Evolutionary conservation across 2,329 filamentous ascomycete species (phyloP).

Genomic region (Cryphonectria carpinicola): DNA sequence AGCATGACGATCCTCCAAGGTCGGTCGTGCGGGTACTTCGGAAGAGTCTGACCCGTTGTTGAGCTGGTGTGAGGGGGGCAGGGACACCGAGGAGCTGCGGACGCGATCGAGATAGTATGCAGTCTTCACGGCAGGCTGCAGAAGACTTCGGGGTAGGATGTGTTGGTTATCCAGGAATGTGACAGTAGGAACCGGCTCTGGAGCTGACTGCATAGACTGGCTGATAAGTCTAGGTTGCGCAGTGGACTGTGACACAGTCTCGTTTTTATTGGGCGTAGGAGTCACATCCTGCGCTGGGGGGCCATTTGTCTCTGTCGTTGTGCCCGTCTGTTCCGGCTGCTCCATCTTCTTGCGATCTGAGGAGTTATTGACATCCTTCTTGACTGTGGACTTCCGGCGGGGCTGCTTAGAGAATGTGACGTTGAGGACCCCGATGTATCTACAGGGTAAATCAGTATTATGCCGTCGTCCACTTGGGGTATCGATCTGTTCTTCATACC

Average conservation of each 20-base stretch:
- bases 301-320: conserved; percentile 31
- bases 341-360: conserved; percentile 43
- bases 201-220: conserved; percentile 73
- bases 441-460: conserved; percentile 44
- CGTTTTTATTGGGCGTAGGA: conserved; percentile 26
- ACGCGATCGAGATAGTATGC: conserved; percentile 38
- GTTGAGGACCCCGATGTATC: conserved; percentile 96
- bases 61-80: conserved; percentile 32
- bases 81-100: conserved; percentile 43
- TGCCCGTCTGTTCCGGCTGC: conserved; percentile 33
- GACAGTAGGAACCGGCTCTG: conserved; percentile 79
- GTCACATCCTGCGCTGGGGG: conserved; percentile 28
- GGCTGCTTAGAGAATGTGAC: conserved; percentile 89
- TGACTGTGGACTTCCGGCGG: conserved; percentile 64
- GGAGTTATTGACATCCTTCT: conserved; percentile 49
- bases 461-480: neutral
- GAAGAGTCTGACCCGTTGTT: conserved; percentile 21
- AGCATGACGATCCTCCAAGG: conserved; percentile 59
- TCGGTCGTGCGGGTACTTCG: conserved; percentile 40
- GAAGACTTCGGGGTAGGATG: conserved; percentile 84
- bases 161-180: conserved; percentile 94
- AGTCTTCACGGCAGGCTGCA: conserved; percentile 59
- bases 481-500: conserved; percentile 49
- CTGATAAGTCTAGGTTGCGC: conserved; percentile 56
- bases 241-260: conserved; percentile 31